A percentile compares a stretch with the other conserved stretches of the same genome.
phyloP scores from a whole-genome alignment of 148 eudicot species.

The Rhododendron vialii region DNA sequence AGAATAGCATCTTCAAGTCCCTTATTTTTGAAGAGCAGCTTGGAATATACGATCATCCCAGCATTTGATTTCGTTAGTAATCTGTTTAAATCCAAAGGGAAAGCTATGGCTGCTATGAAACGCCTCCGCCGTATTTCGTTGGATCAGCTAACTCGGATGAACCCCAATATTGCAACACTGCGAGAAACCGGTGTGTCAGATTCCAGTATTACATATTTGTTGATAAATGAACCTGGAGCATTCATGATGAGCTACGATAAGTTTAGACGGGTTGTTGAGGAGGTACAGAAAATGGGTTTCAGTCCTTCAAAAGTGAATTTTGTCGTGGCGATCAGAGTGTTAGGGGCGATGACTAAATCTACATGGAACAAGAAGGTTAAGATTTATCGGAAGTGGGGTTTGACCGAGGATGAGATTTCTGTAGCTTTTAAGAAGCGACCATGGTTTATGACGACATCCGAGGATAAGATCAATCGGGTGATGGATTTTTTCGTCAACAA shows the following conservation, averaged over 20 bases:
- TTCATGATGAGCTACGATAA: not conserved
- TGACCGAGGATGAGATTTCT: not conserved
- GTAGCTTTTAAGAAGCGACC: not conserved
- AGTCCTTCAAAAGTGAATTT: not conserved
- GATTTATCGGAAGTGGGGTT: not conserved
- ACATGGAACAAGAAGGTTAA: not conserved
- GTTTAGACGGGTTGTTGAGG: slow-evolving; percentile 17
- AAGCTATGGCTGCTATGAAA: not conserved
- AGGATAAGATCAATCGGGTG: not conserved
- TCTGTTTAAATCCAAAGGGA: not conserved
- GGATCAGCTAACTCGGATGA: not conserved
- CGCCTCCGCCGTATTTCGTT: not conserved
- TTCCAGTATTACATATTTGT: not conserved
- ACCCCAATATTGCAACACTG: not conserved
- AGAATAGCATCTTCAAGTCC: not conserved
- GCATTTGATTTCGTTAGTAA: not conserved
- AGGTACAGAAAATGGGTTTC: slow-evolving; percentile 23
- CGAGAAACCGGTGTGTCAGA: not conserved
- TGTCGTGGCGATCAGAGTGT: not conserved
- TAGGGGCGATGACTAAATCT: not conserved
- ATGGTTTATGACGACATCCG: not conserved
- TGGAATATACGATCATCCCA: not conserved
- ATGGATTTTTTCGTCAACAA: not conserved
- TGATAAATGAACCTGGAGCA: slow-evolving; percentile 1
- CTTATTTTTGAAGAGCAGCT: not conserved